Conservation (phyloP, 139 green algal species). For the Auxenochlorella protothecoides region DNA sequence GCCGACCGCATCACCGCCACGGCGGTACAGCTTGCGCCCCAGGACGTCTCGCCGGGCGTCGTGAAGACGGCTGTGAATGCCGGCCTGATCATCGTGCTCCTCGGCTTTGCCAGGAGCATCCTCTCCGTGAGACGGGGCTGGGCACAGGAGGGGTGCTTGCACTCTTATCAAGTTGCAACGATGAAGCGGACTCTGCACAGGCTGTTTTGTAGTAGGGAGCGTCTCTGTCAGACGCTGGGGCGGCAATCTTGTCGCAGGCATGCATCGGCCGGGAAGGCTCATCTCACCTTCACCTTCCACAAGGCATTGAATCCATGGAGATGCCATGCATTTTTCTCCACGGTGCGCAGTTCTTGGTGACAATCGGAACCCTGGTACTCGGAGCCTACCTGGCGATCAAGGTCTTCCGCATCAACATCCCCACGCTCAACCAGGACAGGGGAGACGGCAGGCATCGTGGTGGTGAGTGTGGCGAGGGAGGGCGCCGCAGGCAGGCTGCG, state of each 20-base stretch:
- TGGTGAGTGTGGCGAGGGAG: too few species aligned
- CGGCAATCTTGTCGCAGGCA: background rate
- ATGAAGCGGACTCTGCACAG: background rate
- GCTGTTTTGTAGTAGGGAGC: background rate
- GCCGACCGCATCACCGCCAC: background rate
- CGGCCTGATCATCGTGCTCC: conserved; percentile 23
- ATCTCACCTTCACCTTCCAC: background rate
- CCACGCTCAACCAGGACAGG: too few species aligned
- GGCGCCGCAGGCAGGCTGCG: too few species aligned
- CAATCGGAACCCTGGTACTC: conserved; percentile 27
- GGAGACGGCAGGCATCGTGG: too few species aligned
- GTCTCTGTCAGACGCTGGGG: background rate
- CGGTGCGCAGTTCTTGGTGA: conserved; percentile 27
- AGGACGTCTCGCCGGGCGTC: conserved; percentile 1
- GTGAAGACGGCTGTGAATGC: conserved; percentile 29
- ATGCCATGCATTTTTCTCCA: background rate
- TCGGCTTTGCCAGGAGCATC: conserved; percentile 38
- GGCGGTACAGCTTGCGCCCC: conserved; percentile 5
- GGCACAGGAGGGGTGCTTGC: background rate
- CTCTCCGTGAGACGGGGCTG: conserved; percentile 18
- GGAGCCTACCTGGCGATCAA: conserved; percentile 23
- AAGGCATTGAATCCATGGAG: background rate
- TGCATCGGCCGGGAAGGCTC: background rate
- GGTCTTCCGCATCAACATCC: conserved; percentile 15
- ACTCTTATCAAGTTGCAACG: background rate